A percentile compares a stretch with the other conserved stretches of the same genome.
Conservation (phyloP, 495 filamentous ascomycete genomes). For the Platismatia glauca region DNA sequence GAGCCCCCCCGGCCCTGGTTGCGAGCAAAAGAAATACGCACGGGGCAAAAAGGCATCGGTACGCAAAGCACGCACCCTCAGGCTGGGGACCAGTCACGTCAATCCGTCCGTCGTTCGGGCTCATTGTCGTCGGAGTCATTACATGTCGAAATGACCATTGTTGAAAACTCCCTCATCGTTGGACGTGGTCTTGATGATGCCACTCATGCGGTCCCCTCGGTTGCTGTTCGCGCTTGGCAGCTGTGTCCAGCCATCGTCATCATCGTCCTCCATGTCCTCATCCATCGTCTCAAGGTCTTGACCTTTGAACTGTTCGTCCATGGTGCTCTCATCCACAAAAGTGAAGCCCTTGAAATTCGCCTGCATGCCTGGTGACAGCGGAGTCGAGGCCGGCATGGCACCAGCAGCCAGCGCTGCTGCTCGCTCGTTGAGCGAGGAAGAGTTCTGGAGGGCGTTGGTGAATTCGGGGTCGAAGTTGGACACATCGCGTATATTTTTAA, state of each 20-base stretch:
- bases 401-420: constrained; percentile 69
- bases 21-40: background rate
- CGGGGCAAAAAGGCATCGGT: background rate
- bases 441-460: constrained; percentile 80
- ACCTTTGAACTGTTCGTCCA: constrained; percentile 76
- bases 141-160: constrained; percentile 62
- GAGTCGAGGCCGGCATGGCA: constrained; percentile 69
- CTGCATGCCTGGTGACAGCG: constrained; percentile 87
- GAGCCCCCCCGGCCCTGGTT: background rate
- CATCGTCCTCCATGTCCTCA: constrained; percentile 52
- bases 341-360: constrained; percentile 98
- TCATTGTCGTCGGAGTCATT: constrained; percentile 22
- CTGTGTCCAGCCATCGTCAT: constrained; percentile 35
- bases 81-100: background rate
- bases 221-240: constrained; percentile 40
- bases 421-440: constrained; percentile 80
- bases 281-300: constrained; percentile 59
- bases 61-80: background rate
- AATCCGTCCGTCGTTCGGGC: background rate
- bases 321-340: constrained; percentile 92
- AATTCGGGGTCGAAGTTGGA: constrained; percentile 99
- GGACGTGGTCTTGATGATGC: constrained; percentile 57
- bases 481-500: constrained; percentile 89
- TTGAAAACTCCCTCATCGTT: constrained; percentile 64
- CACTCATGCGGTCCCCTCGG: constrained; percentile 59